Conservation (phyloP, 352 stramenopile species). For the Globisporangium abappressorium region DNA sequence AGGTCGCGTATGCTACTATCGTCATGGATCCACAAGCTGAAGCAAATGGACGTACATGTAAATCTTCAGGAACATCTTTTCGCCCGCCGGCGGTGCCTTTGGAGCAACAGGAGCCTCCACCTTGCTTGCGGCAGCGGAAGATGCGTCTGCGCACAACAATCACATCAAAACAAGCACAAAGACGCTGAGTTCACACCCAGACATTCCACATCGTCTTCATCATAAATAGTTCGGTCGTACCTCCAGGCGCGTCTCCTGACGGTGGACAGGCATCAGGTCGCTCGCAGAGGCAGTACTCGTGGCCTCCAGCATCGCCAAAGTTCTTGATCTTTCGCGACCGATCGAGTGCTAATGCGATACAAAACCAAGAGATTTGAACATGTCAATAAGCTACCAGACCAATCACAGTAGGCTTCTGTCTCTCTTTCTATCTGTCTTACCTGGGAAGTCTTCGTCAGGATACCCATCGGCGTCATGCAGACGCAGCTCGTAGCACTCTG, state of each 20-base stretch:
- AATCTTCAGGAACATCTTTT: conserved; percentile 87
- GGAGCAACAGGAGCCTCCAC: conserved; percentile 28
- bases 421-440: conserved; percentile 18
- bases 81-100: conserved; percentile 49
- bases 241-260: conserved; percentile 43
- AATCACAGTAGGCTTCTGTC: not conserved
- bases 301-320: conserved; percentile 83
- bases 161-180: not conserved
- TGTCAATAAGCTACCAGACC: not conserved
- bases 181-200: not conserved
- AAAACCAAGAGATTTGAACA: not conserved
- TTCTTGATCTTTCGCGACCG: conserved; percentile 89
- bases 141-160: conserved; percentile 17
- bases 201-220: no score
- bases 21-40: not conserved
- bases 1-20: not conserved
- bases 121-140: conserved; percentile 20
- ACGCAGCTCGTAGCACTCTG: conserved; percentile 85
- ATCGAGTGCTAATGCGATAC: conserved; percentile 50
- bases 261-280: conserved; percentile 81
- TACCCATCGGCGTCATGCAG: conserved; percentile 82
- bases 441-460: conserved; percentile 86
- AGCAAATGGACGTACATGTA: conserved; percentile 51
- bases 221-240: conserved; percentile 17
- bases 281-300: conserved; percentile 88